Conservation (phyloP, 352 stramenopile genomes). For the Pythium dissotocum region DNA sequence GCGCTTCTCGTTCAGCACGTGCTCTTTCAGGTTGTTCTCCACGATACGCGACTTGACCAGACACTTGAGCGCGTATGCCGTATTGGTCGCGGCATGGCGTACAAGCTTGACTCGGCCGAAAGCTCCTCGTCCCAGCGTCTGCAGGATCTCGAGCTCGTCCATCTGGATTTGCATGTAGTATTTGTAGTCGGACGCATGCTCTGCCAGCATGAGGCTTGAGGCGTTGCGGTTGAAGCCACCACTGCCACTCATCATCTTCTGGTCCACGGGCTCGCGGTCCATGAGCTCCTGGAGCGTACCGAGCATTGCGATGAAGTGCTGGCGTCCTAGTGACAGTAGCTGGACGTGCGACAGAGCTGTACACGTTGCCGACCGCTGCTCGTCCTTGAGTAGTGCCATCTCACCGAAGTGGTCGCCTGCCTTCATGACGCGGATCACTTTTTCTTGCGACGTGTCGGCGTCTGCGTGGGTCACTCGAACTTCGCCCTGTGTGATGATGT, state of each 20-base stretch:
- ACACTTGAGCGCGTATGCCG: conserved; percentile 91
- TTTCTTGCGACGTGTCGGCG: conserved; percentile 38
- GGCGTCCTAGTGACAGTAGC: conserved; percentile 61
- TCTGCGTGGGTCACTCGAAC: conserved; percentile 69
- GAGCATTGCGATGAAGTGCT: conserved; percentile 82
- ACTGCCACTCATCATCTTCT: conserved; percentile 20
- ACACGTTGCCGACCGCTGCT: conserved; percentile 91
- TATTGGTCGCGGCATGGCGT: conserved; percentile 59
- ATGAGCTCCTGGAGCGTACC: conserved; percentile 78
- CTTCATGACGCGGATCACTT: conserved; percentile 59
- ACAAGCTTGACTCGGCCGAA: conserved; percentile 91
- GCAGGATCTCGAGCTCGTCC: conserved; percentile 75
- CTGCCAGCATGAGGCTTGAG: conserved; percentile 39
- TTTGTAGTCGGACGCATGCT: conserved; percentile 54
- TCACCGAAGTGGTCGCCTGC: conserved; percentile 93
- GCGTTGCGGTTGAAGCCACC: conserved; percentile 30
- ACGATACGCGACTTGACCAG: conserved; percentile 92
- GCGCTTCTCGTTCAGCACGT: conserved; percentile 91
- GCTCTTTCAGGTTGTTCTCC: conserved; percentile 89
- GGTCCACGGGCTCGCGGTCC: conserved; percentile 53
- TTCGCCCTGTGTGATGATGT: conserved; percentile 77
- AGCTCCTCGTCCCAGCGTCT: conserved; percentile 79
- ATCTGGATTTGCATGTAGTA: conserved; percentile 73
- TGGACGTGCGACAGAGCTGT: conserved; percentile 69
- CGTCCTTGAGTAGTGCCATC: conserved; percentile 92